Percentiles rank a stretch among this genome's conserved stretches.
Conservation (phyloP, 331 rosid species). For the Cydonia oblonga region DNA sequence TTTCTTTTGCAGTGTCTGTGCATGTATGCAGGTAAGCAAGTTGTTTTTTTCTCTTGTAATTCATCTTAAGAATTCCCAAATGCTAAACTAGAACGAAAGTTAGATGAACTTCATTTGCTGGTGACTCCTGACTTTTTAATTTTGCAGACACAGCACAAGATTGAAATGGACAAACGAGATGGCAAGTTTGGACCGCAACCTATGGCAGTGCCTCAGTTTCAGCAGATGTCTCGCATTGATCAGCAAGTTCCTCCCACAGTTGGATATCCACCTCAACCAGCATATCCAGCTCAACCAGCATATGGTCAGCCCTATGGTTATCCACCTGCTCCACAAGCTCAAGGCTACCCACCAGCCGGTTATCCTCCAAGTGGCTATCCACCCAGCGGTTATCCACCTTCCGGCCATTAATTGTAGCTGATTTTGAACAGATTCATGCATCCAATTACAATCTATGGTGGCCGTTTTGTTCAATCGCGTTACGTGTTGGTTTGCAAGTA, state of each 20-base stretch:
- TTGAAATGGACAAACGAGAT: slow-evolving; percentile 98
- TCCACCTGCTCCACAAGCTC: too few species aligned
- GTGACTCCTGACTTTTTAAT: neutral
- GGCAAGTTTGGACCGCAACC: slow-evolving; percentile 79
- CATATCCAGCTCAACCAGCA: too few species aligned
- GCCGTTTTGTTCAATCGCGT: neutral
- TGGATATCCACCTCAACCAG: slow-evolving; percentile 62
- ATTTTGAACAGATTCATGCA: slow-evolving; percentile 9
- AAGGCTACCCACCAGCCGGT: too few species aligned
- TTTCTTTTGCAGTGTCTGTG: slow-evolving; percentile 66
- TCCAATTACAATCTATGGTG: neutral
- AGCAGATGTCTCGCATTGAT: slow-evolving; percentile 93
- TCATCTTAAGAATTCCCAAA: neutral
- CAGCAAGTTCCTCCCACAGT: slow-evolving; percentile 72
- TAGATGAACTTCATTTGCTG: neutral
- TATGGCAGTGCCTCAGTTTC: slow-evolving; percentile 75
- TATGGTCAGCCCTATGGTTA: too few species aligned
- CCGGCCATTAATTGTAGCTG: slow-evolving; percentile 37
- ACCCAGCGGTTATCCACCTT: too few species aligned
- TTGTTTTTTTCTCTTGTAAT: too few species aligned
- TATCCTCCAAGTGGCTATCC: too few species aligned
- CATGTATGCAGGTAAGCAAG: slow-evolving; percentile 87
- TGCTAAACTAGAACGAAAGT: neutral
- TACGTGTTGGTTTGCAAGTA: slow-evolving; percentile 5
- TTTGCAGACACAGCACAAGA: slow-evolving; percentile 91